phyloP scores from a whole-genome alignment of 1,284 basidiomycete genomes.

The Rhodotorula sp. region DNA sequence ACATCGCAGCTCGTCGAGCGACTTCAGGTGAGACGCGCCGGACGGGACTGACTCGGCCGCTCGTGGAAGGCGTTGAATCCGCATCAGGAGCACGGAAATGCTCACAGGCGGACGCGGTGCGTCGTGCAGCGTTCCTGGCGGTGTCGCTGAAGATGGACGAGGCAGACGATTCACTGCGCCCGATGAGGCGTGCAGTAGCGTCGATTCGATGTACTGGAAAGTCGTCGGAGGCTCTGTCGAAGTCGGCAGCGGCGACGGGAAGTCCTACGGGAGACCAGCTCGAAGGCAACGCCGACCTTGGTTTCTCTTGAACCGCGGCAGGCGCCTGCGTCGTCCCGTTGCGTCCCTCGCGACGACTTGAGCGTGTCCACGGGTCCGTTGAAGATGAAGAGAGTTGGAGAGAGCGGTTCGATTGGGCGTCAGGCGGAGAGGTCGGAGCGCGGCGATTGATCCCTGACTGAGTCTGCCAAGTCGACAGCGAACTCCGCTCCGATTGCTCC shows the following conservation, averaged over 20 bases:
- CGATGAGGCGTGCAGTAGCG: constrained; percentile 20
- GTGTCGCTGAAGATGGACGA: constrained; percentile 19
- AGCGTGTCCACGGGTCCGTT: too few species aligned
- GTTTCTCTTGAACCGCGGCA: too few species aligned
- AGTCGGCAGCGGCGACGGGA: too few species aligned
- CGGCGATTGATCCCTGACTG: background rate
- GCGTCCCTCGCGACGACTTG: too few species aligned
- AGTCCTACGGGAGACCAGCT: background rate
- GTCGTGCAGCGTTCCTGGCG: too few species aligned
- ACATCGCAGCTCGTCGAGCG: constrained; percentile 5
- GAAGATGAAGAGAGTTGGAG: background rate
- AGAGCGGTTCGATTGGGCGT: background rate
- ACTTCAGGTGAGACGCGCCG: constrained; percentile 24
- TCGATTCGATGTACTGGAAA: constrained; percentile 2
- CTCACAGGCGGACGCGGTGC: too few species aligned
- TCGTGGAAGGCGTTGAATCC: background rate
- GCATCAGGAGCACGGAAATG: too few species aligned
- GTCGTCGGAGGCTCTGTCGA: background rate
- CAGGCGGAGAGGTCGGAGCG: background rate
- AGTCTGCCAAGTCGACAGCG: constrained; percentile 17
- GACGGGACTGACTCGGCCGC: background rate
- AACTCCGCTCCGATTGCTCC: constrained; percentile 22
- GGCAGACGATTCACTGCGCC: background rate
- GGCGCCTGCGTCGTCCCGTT: too few species aligned
- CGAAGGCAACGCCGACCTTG: background rate